Base-by-base conservation (phyloP, 139 green algal species). In the Ettlia oleoabundans region DNA sequence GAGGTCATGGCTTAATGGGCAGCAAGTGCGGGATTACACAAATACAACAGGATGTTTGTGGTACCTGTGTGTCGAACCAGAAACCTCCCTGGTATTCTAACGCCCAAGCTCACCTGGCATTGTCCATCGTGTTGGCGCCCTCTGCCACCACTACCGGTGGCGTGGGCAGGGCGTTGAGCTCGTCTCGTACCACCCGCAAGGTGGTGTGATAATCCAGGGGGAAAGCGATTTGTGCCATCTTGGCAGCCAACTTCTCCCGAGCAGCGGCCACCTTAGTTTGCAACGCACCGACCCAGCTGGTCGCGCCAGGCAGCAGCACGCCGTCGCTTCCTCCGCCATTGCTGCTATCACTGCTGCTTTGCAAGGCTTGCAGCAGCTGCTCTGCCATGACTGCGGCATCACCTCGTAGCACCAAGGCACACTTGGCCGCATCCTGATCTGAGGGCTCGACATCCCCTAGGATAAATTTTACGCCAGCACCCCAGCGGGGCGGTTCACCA, bases 41-140 rank as follows among this genome's bases (percentile, higher is more conserved):
- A n/a, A n/a, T n/a, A n/a, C n/a, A n/a, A n/a, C n/a, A n/a, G n/a
- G n/a, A n/a, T n/a, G n/a, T n/a, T n/a, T n/a, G n/a, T n/a, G n/a
- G n/a, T n/a, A n/a, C n/a, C n/a, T n/a, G n/a, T n/a, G n/a, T n/a
- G n/a, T 3, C 65, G 32, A 30, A 15, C 58, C 58, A 15, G 10
- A 19, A 66, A 19, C 58, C 21, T 35, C 10, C 10, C 55, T 32
- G 18, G 30, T 9, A 65, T 22, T 32, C 55, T 32, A 15, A 65
- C 21, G 21, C 55, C 28, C 55, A n/a, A 28, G 32, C 61, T 35
- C 63, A 88, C 86, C 89, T 81, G 40, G 87, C 89, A 37, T 89
- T 90, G 90, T 96, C 93, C 93, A 97, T 97, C 9, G 93, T 97
- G 85, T 97, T 97, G 58, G 93, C 93, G 19, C 93, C 93, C 77